Base-by-base conservation (phyloP, 2,329 filamentous ascomycete genomes). In the Penicillium digitatum region DNA sequence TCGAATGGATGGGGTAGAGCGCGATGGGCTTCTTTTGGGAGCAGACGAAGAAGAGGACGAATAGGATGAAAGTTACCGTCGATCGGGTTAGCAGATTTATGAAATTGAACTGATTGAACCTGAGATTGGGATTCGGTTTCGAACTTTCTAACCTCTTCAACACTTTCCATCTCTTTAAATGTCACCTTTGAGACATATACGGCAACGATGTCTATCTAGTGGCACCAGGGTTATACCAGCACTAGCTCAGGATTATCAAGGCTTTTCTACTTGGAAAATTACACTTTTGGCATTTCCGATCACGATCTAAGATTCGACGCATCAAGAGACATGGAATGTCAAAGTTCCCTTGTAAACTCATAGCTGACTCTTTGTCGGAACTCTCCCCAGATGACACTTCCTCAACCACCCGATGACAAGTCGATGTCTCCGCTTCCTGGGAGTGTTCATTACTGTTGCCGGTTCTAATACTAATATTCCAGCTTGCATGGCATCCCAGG, bases 401-500 rank as follows among this genome's bases (percentile, higher is more conserved):
- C 16, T 49, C 14, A 12, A 34, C 31, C 3, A 31, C n/a, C n/a
- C 11, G 47, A 22, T 10, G 11, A 48, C 16, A 40, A 5, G 22
- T 16, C 59, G 63, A 82, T 3, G 78, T 69, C 1, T 85, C 10
- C 82, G 87, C 42, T 91, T 90, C 72, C 85, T 89, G 58, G 88
- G 88, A 52, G 81, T 90, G 54, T 92, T 92, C 75, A 75, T 92
- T 45, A 81, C 84, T n/a, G 87, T 87, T 0, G 87, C 87, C 0
- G 89, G 88, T 8, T 85, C 86, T 60, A 91, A 91, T 72, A 82
- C 86, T 61, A 94, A 94, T 69, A 79, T 93, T 5, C 90, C 90
- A 0, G 79, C 84, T 1, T 79, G 84, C 43, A 84, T 95, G 77
- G 82, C 88, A 0, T 94, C 90, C 75, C 89, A 93, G 75, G 88